phyloP scores from a whole-genome alignment of 139 green algal species.

The Chlamydomonas eustigma region DNA sequence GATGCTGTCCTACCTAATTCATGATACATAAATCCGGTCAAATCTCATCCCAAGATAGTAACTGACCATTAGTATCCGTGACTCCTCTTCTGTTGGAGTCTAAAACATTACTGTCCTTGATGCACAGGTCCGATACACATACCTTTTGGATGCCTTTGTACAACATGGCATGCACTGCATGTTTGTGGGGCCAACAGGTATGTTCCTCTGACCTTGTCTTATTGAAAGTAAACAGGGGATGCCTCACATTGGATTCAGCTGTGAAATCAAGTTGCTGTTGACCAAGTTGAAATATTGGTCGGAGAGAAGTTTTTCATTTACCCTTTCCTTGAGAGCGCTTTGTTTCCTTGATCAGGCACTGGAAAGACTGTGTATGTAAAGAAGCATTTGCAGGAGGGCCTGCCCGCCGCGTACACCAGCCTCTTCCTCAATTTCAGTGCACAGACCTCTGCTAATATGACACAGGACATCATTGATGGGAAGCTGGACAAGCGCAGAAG shows the following conservation, averaged over 20 bases:
- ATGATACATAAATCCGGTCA: neutral
- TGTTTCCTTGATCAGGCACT: constrained; percentile 38
- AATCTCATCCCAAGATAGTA: no score
- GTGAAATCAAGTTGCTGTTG: no score
- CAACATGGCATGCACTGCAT: constrained; percentile 59
- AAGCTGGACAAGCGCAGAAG: constrained; percentile 60
- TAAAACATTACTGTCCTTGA: no score
- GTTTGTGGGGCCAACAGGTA: constrained; percentile 65
- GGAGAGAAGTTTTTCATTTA: neutral
- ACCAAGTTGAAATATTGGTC: neutral
- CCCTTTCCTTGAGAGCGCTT: neutral
- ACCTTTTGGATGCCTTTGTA: constrained; percentile 55
- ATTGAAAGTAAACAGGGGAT: no score
- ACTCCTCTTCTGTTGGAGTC: no score
- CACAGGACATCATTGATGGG: constrained; percentile 63
- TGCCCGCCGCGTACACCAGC: constrained; percentile 26
- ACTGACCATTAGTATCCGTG: no score
- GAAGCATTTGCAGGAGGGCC: constrained; percentile 36
- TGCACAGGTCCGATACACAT: constrained; percentile 44
- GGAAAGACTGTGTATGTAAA: constrained; percentile 69
- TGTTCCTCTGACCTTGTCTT: neutral
- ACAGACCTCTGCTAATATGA: constrained; percentile 75
- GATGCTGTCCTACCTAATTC: constrained; percentile 17
- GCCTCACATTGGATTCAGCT: no score
- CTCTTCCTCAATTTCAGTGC: constrained; percentile 62